phyloP scores from a whole-genome alignment of 106 monocot species.

The Acorus calamus region DNA sequence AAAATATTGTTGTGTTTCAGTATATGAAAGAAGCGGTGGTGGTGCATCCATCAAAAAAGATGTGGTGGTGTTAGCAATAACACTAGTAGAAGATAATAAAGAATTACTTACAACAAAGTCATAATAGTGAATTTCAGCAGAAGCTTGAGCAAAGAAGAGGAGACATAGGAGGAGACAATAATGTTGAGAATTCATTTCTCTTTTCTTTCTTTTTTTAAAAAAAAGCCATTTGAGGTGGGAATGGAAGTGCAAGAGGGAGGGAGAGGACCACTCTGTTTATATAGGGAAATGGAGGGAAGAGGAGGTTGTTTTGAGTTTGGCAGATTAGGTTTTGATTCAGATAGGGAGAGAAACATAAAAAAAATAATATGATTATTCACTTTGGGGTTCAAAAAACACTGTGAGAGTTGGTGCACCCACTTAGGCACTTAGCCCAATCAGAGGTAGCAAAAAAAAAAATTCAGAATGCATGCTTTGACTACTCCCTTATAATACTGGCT shows the following conservation, averaged over 20 bases:
- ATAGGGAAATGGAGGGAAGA: background rate
- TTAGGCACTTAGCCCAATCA: conserved; percentile 5
- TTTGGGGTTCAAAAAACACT: background rate
- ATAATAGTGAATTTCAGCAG: conserved; percentile 47
- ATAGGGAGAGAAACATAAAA: background rate
- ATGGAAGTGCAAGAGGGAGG: background rate
- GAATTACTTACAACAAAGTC: conserved; percentile 43
- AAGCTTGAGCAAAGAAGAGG: conserved; percentile 10
- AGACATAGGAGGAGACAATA: conserved; percentile 10
- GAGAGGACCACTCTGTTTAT: background rate
- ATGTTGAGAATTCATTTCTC: background rate
- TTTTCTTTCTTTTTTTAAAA: background rate
- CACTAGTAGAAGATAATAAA: background rate
- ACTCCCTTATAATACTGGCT: no score
- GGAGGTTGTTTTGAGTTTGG: conserved; percentile 19
- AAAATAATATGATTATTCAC: background rate
- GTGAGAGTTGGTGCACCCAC: conserved; percentile 23
- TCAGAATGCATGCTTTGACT: background rate
- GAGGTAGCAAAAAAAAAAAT: background rate
- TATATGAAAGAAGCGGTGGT: background rate
- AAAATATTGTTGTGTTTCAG: background rate
- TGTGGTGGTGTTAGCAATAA: background rate
- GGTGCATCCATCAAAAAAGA: no score
- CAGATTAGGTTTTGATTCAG: conserved; percentile 27
- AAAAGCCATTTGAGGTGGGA: background rate